A percentile compares a stretch with the other conserved stretches of the same genome.
Conservation (phyloP, 257 asterid genomes). For the Solanum habrochaites region DNA sequence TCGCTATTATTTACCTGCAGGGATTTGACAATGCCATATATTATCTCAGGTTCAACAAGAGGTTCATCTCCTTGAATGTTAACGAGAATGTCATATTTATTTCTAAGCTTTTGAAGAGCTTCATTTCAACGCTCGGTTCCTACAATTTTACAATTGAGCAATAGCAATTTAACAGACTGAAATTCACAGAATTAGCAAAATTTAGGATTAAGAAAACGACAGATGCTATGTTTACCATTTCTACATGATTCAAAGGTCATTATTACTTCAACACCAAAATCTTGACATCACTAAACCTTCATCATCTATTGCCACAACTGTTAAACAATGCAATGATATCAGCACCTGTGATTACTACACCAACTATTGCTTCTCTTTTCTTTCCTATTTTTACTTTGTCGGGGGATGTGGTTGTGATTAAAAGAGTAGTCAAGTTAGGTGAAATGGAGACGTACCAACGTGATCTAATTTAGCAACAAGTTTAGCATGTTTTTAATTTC, state of each 20-base stretch:
- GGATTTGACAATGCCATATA: slow-evolving; percentile 73
- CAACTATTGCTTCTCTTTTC: background rate
- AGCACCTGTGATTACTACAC: background rate
- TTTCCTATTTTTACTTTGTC: background rate
- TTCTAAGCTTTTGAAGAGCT: slow-evolving; percentile 64
- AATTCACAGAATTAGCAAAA: background rate
- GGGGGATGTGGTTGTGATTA: background rate
- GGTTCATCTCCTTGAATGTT: slow-evolving; percentile 97
- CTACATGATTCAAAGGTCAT: slow-evolving; percentile 83
- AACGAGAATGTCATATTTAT: slow-evolving; percentile 66
- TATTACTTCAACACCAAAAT: slow-evolving; percentile 84
- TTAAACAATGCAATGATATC: background rate
- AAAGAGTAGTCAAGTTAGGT: background rate
- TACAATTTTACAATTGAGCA: slow-evolving; percentile 3
- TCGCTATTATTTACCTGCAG: slow-evolving; percentile 41
- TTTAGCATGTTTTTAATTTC: slow-evolving; percentile 96
- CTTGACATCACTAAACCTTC: slow-evolving; percentile 78
- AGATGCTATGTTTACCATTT: slow-evolving; percentile 37
- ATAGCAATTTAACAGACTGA: background rate
- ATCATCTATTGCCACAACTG: slow-evolving; percentile 92
- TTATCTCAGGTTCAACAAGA: slow-evolving; percentile 81
- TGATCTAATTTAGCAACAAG: slow-evolving; percentile 63
- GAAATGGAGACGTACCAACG: slow-evolving; percentile 33
- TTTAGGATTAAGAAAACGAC: background rate
- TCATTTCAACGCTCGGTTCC: slow-evolving; percentile 89